A percentile compares a stretch with the other conserved stretches of the same genome.
Evolutionary conservation across 306 rosid genomes (phyloP).

Genomic region (Vigna radiata): DNA sequence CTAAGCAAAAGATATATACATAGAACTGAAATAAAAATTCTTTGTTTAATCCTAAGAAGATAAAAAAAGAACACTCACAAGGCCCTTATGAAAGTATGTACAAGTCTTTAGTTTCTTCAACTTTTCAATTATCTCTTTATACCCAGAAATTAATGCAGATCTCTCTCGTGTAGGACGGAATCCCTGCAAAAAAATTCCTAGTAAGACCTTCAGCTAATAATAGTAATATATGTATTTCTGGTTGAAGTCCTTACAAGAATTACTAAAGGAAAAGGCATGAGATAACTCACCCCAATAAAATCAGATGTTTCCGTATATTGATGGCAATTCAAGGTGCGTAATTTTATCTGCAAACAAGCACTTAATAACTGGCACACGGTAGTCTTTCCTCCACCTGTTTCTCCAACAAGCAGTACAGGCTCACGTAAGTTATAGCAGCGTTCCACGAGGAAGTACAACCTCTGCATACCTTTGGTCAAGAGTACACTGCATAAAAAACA

Average conservation of each 20-base stretch:
- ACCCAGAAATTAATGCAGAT: conserved; percentile 62
- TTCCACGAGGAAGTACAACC: conserved; percentile 80
- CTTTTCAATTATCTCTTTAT: conserved; percentile 58
- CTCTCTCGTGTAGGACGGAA: conserved; percentile 86
- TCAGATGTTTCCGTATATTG: conserved; percentile 96
- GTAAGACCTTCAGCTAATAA: conserved; percentile 28
- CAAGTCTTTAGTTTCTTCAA: conserved; percentile 58
- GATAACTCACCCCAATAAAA: conserved; percentile 86
- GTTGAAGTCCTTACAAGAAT: neutral
- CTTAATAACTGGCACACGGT: conserved; percentile 92
- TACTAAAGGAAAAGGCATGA: conserved; percentile 21
- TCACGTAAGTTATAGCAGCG: conserved; percentile 77
- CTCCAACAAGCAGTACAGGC: conserved; percentile 96
- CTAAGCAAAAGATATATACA: neutral
- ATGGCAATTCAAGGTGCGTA: conserved; percentile 91
- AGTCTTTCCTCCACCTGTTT: conserved; percentile 99
- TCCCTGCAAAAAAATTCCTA: conserved; percentile 58
- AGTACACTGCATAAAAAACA: conserved; percentile 46
- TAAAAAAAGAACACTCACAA: conserved; percentile 55
- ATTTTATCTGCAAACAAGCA: conserved; percentile 62
- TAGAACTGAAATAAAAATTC: neutral
- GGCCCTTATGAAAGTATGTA: conserved; percentile 46
- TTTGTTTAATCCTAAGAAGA: conserved; percentile 4
- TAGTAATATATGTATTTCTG: neutral
- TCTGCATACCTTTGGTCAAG: conserved; percentile 56